These are phyloP conservation scores for Lachancea lanzarotensis DNA, from an alignment of 805 yeast genomes.

Conservation along the genomic window DNA sequence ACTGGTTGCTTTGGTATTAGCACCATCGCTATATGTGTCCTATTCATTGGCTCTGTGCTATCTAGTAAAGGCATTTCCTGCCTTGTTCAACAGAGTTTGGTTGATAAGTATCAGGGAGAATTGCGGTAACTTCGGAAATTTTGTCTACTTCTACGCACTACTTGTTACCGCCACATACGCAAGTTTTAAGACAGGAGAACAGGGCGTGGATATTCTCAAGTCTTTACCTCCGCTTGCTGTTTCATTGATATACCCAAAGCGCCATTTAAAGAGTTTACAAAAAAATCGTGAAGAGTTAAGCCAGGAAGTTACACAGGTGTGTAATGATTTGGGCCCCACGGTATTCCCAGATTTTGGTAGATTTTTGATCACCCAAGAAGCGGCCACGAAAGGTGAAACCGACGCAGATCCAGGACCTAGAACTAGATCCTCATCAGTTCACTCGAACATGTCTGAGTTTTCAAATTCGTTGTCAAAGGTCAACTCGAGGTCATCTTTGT, in stretches of 20 bases:
- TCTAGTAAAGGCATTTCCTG: constrained; percentile 28
- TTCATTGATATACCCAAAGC: constrained; percentile 36
- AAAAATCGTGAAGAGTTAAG: constrained; percentile 54
- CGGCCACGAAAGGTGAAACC: constrained; percentile 4
- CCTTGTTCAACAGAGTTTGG: constrained; percentile 30
- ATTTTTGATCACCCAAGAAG: constrained; percentile 11
- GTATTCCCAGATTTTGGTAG: constrained; percentile 79
- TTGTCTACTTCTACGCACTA: constrained; percentile 46
- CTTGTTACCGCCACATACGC: constrained; percentile 76
- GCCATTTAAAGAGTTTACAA: constrained; percentile 47
- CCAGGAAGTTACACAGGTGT: constrained; percentile 66
- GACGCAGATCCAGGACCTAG: constrained; percentile 9
- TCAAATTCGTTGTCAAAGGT: constrained; percentile 59
- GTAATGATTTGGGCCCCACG: constrained; percentile 79
- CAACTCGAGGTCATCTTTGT: constrained; percentile 53
- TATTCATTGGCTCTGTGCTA: constrained; percentile 50
- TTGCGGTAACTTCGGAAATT: constrained; percentile 21
- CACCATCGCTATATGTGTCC: constrained; percentile 74
- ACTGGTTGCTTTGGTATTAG: constrained; percentile 72
- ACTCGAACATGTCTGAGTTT: constrained; percentile 32
- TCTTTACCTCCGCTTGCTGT: constrained; percentile 66
- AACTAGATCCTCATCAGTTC: constrained; percentile 26
- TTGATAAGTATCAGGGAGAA: constrained; percentile 20
- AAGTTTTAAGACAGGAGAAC: constrained; percentile 83
- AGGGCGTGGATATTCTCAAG: constrained; percentile 79